Conservation (phyloP, 2,329 filamentous ascomycete genomes). For the Alternaria gaisen region DNA sequence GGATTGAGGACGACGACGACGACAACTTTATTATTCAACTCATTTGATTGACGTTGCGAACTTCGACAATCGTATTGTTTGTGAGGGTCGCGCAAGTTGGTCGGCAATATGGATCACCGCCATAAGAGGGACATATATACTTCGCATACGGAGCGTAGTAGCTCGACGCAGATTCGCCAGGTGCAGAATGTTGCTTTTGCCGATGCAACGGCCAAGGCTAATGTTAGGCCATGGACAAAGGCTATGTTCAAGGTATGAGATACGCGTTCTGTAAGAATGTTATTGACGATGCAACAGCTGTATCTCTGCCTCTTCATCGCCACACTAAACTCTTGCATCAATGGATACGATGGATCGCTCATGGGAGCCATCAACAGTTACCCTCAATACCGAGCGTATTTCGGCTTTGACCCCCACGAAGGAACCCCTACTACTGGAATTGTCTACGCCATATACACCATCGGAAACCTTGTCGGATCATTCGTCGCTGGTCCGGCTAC, state of each 20-base stretch:
- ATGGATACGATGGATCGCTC: slow-evolving; percentile 60
- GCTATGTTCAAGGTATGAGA: slow-evolving; percentile 56
- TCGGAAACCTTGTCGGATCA: slow-evolving; percentile 56
- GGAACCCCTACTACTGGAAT: slow-evolving; percentile 58
- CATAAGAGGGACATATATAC: slow-evolving; percentile 25
- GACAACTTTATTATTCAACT: slow-evolving; percentile 8
- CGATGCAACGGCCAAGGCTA: slow-evolving; percentile 58
- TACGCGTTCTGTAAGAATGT: neutral
- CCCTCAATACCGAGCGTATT: slow-evolving; percentile 56
- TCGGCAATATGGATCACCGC: slow-evolving; percentile 20
- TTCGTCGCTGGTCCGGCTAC: slow-evolving; percentile 56
- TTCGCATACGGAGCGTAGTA: slow-evolving; percentile 30
- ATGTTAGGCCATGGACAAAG: slow-evolving; percentile 51
- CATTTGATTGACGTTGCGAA: neutral
- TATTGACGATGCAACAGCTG: slow-evolving; percentile 38
- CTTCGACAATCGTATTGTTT: neutral
- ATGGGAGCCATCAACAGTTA: slow-evolving; percentile 61
- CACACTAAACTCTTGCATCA: slow-evolving; percentile 57
- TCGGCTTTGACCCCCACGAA: slow-evolving; percentile 51
- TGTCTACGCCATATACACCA: slow-evolving; percentile 60
- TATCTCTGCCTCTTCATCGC: slow-evolving; percentile 55
- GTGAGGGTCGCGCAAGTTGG: neutral
- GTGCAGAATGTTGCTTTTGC: slow-evolving; percentile 58
- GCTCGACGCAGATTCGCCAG: slow-evolving; percentile 35
- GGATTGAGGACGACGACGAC: slow-evolving; percentile 2